These are phyloP conservation scores for Pontederia paniculata DNA, from an alignment of 176 grass and related monocot species.

Conservation along the genomic window DNA sequence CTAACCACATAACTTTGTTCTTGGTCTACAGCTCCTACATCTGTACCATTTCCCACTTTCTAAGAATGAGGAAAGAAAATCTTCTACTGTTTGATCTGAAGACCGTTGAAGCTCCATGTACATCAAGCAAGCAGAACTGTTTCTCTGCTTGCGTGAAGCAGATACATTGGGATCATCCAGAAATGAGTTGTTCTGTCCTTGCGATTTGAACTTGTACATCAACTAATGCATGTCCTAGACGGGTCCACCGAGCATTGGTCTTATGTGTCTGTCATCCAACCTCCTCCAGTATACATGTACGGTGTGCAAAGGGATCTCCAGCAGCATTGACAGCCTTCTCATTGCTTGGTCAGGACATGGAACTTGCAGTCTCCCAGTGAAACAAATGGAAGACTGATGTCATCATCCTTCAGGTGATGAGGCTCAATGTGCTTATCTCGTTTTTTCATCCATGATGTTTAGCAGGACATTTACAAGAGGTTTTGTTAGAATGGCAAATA, in stretches of 20 bases:
- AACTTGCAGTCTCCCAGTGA: constrained; percentile 23
- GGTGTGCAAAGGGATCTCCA: constrained; percentile 70
- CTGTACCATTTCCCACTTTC: too few species aligned
- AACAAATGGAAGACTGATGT: constrained; percentile 40
- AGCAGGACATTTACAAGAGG: constrained; percentile 49
- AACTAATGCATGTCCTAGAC: too few species aligned
- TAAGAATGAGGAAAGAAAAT: too few species aligned
- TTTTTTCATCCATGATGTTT: constrained; percentile 19
- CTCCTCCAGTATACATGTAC: constrained; percentile 81
- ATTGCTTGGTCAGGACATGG: constrained; percentile 44
- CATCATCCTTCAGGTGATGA: constrained; percentile 41
- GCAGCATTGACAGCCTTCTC: constrained; percentile 50
- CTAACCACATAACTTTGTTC: too few species aligned
- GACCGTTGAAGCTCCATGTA: too few species aligned
- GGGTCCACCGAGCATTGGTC: constrained; percentile 68
- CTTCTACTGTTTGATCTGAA: too few species aligned
- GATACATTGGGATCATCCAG: too few species aligned
- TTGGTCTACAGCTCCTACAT: too few species aligned
- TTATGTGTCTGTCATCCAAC: constrained; percentile 81
- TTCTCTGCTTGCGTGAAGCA: too few species aligned
- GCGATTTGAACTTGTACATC: too few species aligned
- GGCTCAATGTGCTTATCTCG: constrained; percentile 9
- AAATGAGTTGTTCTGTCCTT: too few species aligned
- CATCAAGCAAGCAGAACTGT: too few species aligned
- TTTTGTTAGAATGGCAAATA: constrained; percentile 76